Evolutionary conservation across 805 yeast genomes (phyloP), one percentile per base, ranked within the genome.

Genomic region (Saturnispora gosingensis): DNA sequence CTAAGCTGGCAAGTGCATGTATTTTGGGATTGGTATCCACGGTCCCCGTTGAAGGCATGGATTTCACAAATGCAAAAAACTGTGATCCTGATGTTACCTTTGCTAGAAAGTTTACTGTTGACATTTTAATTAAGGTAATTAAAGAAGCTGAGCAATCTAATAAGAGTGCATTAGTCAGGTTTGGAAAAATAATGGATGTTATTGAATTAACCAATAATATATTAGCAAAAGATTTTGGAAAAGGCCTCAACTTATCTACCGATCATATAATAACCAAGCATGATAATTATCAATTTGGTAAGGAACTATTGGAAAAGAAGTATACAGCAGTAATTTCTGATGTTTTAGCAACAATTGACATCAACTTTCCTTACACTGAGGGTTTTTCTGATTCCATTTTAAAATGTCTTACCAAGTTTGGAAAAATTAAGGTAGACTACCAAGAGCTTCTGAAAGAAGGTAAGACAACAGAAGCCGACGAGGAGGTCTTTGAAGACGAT

Each of bases 71-170:
- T 50, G 73, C 77, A 0, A 76, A 77, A 53, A 64, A 70, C 15
- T 80, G 77, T 43, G 88, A 85, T 60, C 78, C 83, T 0, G 89
- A 85, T 54, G 75, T 88, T 77, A 72, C 80, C 0, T 82, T 83
- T 60, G 81, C 88, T 28, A 70, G 97, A 52, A 83, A 80, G 59
- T 85, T 84, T 61, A 77, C 87, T 1, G 76, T 81, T 22, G 96
- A 89, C 56, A 73, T 82, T 0, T 65, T 88, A 4, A 71, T 78
- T 35, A 85, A 81, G 56, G 80, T 81, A 0, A 61, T 88, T 44
- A 79, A 74, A 48, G 88, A 82, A 3, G 68, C 80, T 0, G 65
- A 67, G 16, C 48, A 60, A 0, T 67, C 75, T 2, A 55, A 62
- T 1, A 67, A 67, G 1, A 55, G 67, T 3, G 69, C 79, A 15